Base-by-base conservation (phyloP, 2,329 filamentous ascomycete genomes). In the Fusarium sp. region DNA sequence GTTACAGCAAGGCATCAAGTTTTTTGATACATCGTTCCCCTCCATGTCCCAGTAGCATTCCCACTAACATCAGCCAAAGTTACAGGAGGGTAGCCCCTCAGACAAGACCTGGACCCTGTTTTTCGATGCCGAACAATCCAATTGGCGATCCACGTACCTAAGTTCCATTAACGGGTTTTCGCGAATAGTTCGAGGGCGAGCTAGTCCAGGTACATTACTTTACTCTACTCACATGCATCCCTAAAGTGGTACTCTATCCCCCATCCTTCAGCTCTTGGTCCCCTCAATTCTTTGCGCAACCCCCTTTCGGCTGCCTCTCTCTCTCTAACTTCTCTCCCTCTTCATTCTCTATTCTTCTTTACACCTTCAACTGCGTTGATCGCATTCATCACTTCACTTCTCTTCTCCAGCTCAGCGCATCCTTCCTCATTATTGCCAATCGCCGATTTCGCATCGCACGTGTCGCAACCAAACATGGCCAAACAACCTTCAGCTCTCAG, bases 401-500 rank as follows among this genome's bases (percentile, higher is more conserved):
- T 49, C 18, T 42, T 47, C 39, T 39, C 22, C 27, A 35, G 20
- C 25, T 33, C 36, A 47, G 25, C 38, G 31, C 31, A 52, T 59
- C 39, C 65, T 46, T 45, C 18, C 41, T 53, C 25, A 41, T n/a
- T 39, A 44, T 60, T 18, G 31, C 17, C n/a, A 50, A 52, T 56
- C 38, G 27, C 41, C 44, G 22, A 31, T 54, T 47, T 56, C 56
- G 42, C 69, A 58, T 56, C 33, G 27, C 50, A 55, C 47, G 35
- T 42, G 45, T 44, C 57, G n/a, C 44, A 39, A 55, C 35, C 45
- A 72, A 72, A 14, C 62, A 76, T 76, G 74, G 68, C 74, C 47
- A 69, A 69, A 59, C 62, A 74, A 56, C 45, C 70, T n/a, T 76
- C 74, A 44, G 68, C 68, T 15, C 41, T 77, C 52, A 76, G 76